phyloP scores from a whole-genome alignment of 2,329 filamentous ascomycete species.

The Dactylellina drechsleri region DNA sequence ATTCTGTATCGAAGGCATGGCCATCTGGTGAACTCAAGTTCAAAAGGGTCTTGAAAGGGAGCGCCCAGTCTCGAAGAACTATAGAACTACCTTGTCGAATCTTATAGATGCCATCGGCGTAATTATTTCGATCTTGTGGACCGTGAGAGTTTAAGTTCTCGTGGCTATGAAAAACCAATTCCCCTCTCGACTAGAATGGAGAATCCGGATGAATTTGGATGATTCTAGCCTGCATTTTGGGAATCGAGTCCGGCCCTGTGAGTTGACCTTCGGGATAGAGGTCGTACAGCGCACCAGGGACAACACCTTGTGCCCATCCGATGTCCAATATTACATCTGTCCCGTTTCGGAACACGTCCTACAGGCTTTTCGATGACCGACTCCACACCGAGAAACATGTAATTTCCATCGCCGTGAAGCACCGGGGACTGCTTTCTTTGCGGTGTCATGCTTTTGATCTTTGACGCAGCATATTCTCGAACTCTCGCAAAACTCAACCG shows the following conservation, averaged over 20 bases:
- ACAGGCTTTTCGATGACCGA: slow-evolving; percentile 17
- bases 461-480: background rate
- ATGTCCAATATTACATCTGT: slow-evolving; percentile 17
- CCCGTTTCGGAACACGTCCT: background rate
- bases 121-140: too few relatives aligned
- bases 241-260: background rate
- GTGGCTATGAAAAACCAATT: background rate
- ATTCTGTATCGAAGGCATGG: background rate
- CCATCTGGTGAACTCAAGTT: background rate
- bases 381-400: slow-evolving; percentile 24
- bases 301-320: slow-evolving; percentile 29
- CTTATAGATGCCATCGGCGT: too few relatives aligned
- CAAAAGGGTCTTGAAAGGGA: background rate
- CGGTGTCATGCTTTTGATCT: background rate
- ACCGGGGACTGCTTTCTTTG: slow-evolving; percentile 26
- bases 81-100: background rate
- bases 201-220: background rate
- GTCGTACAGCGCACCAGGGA: slow-evolving; percentile 21
- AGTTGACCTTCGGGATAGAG: slow-evolving; percentile 4
- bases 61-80: slow-evolving; percentile 11
- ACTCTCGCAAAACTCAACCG: slow-evolving; percentile 6
- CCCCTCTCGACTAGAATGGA: slow-evolving; percentile 11
- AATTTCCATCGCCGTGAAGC: slow-evolving; percentile 20
- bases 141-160: background rate
- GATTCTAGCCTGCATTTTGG: background rate